Base-by-base conservation (phyloP, 2,329 filamentous ascomycete species). In the Colletotrichum tofieldiae region DNA sequence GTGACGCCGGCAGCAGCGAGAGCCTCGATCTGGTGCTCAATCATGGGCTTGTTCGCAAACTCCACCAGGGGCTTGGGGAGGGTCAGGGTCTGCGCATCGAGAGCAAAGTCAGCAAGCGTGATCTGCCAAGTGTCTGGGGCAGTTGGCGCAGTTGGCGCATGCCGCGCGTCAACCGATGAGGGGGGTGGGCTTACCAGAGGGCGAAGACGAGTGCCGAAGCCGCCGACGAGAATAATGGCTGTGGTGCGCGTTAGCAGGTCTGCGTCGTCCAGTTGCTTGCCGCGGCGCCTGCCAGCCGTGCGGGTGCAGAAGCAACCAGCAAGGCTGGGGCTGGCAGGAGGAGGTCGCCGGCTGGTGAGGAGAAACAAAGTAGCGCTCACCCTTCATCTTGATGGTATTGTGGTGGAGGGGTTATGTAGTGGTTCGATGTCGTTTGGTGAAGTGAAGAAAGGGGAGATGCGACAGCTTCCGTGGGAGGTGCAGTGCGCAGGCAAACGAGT, bases 21-120 rank as follows among this genome's bases (percentile, higher is more conserved):
- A 76, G 94, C 95, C 86, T 98, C 95, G 79, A 99, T 94, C 86
- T 99, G 96, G 86, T 98, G 96, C 80, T 97, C 90, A 84, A 99
- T 98, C 96, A 99, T 99, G 82, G 95, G 96, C 86, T 96, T 96
- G 90, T 99, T 99, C 81, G 91, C 95, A 81, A 99, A 99, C 86
- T 99, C 96, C 80, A 99, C 96, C 77, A 99, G 90, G 76, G 96
- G 96, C 86, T 98, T 99, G 74, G 96, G 96, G 77, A 98, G 93
- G 63, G 96, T 98, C 81, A 99, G 91, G 78, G 96, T 99, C 94
- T 97, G 52, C 58, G 49, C 62, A 59, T 73, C 29, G 58, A 4
- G 37, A 35, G 12, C 32, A 63, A 62, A 60, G 72, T 74, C 54
- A 75, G 67, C 65, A 73, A 63, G 69, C 65, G 72, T 64, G 63